phyloP scores from a whole-genome alignment of 208 protist species.

The Trichomonas vaginalis region DNA sequence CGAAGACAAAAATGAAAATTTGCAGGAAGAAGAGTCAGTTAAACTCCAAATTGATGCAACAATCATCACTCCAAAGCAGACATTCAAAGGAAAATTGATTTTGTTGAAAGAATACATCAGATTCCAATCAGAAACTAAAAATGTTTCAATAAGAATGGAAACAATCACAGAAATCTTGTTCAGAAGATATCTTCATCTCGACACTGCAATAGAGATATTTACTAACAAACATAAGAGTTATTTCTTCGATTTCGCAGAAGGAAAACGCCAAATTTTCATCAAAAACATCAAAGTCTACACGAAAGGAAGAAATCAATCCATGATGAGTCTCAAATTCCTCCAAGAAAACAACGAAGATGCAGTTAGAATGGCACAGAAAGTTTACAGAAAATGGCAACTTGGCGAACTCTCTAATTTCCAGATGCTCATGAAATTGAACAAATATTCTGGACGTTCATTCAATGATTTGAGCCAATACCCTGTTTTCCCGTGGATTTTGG shows the following conservation, averaged over 20 bases:
- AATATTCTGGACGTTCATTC: not conserved
- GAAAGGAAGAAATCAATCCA: not conserved
- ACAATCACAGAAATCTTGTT: not conserved
- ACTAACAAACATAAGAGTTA: not conserved
- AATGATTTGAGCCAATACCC: not conserved
- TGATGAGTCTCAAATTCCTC: not conserved
- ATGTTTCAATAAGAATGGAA: not conserved
- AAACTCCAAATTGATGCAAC: not conserved
- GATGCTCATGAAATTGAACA: not conserved
- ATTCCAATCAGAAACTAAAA: not conserved
- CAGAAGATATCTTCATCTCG: not conserved
- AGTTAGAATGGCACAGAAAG: not conserved
- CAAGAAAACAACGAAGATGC: not conserved
- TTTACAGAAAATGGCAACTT: not conserved
- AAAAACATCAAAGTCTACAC: not conserved
- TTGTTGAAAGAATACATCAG: not conserved
- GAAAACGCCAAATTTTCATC: not conserved
- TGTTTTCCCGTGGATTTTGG: conserved; percentile 39
- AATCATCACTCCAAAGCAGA: not conserved
- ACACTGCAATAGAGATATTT: not conserved
- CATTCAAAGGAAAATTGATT: not conserved
- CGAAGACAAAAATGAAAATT: not conserved
- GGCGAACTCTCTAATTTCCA: not conserved
- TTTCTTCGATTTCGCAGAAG: not conserved
- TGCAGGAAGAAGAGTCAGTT: not conserved